Evolutionary conservation across 441 rosid species (phyloP).

Genomic region (Kokia cookei): DNA sequence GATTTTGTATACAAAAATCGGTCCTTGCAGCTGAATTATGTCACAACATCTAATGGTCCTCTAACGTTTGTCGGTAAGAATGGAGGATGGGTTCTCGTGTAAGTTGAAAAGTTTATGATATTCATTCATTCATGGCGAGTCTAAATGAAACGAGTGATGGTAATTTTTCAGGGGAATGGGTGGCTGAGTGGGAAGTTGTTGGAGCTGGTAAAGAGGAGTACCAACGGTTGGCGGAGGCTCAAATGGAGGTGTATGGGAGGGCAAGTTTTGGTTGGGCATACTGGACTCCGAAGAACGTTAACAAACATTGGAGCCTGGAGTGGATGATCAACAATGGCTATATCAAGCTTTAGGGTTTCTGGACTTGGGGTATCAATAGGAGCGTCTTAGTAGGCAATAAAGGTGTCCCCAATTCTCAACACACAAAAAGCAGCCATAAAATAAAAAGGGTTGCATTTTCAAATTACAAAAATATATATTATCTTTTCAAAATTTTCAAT

Average conservation of each 20-base stretch:
- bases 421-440: neutral
- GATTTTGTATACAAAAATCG: slow-evolving; percentile 33
- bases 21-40: slow-evolving; percentile 18
- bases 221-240: slow-evolving; percentile 36
- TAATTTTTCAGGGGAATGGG: slow-evolving; percentile 47
- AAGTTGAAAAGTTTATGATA: neutral
- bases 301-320: slow-evolving; percentile 37
- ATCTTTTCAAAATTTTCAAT: too few species aligned
- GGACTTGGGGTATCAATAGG: neutral
- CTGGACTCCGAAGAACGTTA: slow-evolving; percentile 44
- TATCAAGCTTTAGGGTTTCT: slow-evolving; percentile 14
- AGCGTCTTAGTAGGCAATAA: too few species aligned
- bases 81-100: neutral
- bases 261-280: slow-evolving; percentile 62
- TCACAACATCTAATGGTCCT: slow-evolving; percentile 44
- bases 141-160: neutral
- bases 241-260: slow-evolving; percentile 33
- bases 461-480: too few species aligned
- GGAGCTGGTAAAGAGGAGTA: slow-evolving; percentile 36
- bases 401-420: neutral
- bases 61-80: slow-evolving; percentile 44
- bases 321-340: slow-evolving; percentile 57
- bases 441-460: too few species aligned
- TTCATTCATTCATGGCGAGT: neutral
- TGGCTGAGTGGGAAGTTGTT: slow-evolving; percentile 38